Base-by-base conservation (phyloP, 768 basidiomycete species). In the Mrakia frigida region DNA sequence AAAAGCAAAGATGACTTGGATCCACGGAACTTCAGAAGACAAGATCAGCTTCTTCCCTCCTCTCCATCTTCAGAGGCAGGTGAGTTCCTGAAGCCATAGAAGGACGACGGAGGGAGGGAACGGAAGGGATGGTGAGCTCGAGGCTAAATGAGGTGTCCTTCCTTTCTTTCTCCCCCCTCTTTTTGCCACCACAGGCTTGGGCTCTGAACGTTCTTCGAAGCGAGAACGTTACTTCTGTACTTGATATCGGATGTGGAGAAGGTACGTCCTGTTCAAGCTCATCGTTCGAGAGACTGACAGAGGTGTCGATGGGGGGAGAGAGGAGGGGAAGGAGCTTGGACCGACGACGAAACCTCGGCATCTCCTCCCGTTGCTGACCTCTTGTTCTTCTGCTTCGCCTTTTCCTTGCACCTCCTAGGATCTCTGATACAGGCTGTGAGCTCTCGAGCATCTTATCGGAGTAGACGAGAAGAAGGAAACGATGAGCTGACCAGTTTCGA, bases 241-340 rank as follows among this genome's bases (percentile, higher is more conserved):
- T 84, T n/a, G 83, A 84, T 61, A 80, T 84, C 31, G 83, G 83
- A 28, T 83, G 83, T 70, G 83, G 83, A 5, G 77, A 82, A 50
- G 83, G 83, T 56, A 80, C 4, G 72, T 41, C 23, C 5, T 9
- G n/a, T 53, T 46, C 28, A 46, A 56, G 59, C 71, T 60, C 50
- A 72, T 9, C 50, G 39, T 56, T 25, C 6, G 50, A 5, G 18
- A 21, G 28, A 37, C 1, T 35, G 53, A 10, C 9, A 28, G 21
- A 16, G 18, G 71, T 31, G n/a, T 5, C 70, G 33, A 39, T n/a
- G 46, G 43, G 11, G 16, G 10, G n/a, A 39, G 52, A 9, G 6
- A 28, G 18, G 37, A 39, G 25, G 14, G 31, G 25, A 11, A 33
- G 70, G 39, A 28, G 41, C 33, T 53, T 6, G 39, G 39, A 41